These are phyloP conservation scores for Teratosphaeria nubilosa DNA, from an alignment of 2,329 filamentous ascomycete species.

Conservation along the genomic window DNA sequence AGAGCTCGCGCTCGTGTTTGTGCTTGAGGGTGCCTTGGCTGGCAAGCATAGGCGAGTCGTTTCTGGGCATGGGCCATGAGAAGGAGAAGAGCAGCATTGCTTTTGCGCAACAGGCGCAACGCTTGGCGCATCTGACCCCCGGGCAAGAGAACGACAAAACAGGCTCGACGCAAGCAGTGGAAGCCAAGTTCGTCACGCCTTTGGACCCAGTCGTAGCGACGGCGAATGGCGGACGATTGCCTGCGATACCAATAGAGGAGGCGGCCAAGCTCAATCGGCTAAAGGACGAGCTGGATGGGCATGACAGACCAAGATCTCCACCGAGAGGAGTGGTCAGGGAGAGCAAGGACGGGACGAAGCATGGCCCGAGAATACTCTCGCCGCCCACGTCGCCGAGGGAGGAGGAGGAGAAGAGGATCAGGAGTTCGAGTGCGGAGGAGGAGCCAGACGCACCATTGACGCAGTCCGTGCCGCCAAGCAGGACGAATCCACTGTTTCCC, in stretches of 20 bases:
- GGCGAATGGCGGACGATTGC: conserved; percentile 54
- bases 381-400: background rate
- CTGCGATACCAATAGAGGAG: conserved; percentile 59
- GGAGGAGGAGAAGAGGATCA: background rate
- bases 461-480: conserved; percentile 47
- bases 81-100: conserved; percentile 28
- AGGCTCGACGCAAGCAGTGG: conserved; percentile 45
- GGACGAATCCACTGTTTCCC: conserved; percentile 74
- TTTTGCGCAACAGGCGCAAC: conserved; percentile 51
- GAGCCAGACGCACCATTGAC: conserved; percentile 37
- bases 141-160: conserved; percentile 31
- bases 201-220: conserved; percentile 64
- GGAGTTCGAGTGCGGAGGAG: conserved; percentile 14
- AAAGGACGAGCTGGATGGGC: conserved; percentile 40
- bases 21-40: background rate
- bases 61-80: background rate
- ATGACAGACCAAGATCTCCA: conserved; percentile 19
- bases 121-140: conserved; percentile 32
- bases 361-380: conserved; percentile 24
- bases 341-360: conserved; percentile 33
- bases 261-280: conserved; percentile 59
- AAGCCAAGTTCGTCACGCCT: conserved; percentile 54
- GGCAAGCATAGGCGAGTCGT: background rate
- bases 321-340: conserved; percentile 27
- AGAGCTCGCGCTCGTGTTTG: background rate